Base-by-base conservation (phyloP, 1,284 basidiomycete species). In the Neolentinus lepideus region DNA sequence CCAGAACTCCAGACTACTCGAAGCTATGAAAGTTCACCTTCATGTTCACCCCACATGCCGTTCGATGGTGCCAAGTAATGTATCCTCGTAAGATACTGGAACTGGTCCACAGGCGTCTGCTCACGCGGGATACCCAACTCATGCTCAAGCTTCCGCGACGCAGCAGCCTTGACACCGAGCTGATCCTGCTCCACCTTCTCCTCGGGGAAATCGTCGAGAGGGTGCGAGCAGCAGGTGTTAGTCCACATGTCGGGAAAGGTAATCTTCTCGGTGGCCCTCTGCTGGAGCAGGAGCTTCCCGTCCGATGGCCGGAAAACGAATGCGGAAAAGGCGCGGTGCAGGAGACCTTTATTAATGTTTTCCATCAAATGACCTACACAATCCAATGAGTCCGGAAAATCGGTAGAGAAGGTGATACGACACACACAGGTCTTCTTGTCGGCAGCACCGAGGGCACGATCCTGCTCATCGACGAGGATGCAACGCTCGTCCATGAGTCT, bases 171-270 rank as follows among this genome's bases (percentile, higher is more conserved):
- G 21, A 97, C 95, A 65, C 94, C 94, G 33, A 85, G 82, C 70
- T 97, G 92, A 35, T 86, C 80, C 65, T 79, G 69, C 74, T 93
- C 90, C 10, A 88, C 74, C 69, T 89, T 89, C 72, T 92, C 86
- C 62, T 83, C 78, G 59, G 86, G 85, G 61, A 95, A 90, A 73
- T 99, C 97, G 61, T 91, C 86, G 55, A 99, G 77, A 16, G 97
- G 97, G 67, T 99, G 97, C 29, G 93, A 97, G 76, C 97, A 99
- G 71, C 97, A 99, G 2, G 97, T 99, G 73, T 99, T 99, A 43
- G 97, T 99, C 97, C 97, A 99, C 93, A 98, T 95, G 68, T 92
- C 85, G 1, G 97, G 97, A 77, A 99, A 99, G 1, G 97, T 99
- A 68, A 99, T 99, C 79, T 99, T 99, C 77, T 98, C 95, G 25